These are phyloP conservation scores for Protostelium mycophagum DNA, from an alignment of 78 protist species.

Conservation along the genomic window DNA sequence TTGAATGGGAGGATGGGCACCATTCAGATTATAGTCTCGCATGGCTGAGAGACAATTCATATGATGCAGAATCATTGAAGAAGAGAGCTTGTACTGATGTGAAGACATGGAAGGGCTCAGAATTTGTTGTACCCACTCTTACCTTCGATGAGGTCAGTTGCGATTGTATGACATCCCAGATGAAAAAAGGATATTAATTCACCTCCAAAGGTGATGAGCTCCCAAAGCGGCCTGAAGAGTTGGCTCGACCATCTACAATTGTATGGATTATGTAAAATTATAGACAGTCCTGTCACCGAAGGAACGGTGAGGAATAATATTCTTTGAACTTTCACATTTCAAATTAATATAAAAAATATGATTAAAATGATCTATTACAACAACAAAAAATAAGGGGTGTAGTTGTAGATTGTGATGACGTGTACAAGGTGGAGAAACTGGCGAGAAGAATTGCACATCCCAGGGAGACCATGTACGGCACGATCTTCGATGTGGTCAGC, in stretches of 20 bases:
- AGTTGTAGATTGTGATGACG: no score
- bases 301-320: no score
- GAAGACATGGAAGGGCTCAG: neutral
- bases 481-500: neutral
- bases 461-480: slow-evolving; percentile 16
- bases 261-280: neutral
- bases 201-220: neutral
- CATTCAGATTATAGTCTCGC: neutral
- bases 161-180: no score
- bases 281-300: neutral
- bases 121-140: neutral
- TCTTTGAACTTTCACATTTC: no score
- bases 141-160: neutral
- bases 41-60: neutral
- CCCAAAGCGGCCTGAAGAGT: neutral
- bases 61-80: neutral
- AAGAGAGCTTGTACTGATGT: neutral
- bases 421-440: neutral
- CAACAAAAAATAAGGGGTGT: no score
- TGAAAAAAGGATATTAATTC: neutral
- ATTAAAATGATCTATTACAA: no score
- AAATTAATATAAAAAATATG: no score
- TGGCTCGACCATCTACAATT: neutral
- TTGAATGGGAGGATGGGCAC: neutral
- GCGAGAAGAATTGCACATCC: slow-evolving; percentile 5